These are phyloP conservation scores for Nepenthes mirabilis DNA, from an alignment of 148 eudicot genomes.

Conservation along the genomic window DNA sequence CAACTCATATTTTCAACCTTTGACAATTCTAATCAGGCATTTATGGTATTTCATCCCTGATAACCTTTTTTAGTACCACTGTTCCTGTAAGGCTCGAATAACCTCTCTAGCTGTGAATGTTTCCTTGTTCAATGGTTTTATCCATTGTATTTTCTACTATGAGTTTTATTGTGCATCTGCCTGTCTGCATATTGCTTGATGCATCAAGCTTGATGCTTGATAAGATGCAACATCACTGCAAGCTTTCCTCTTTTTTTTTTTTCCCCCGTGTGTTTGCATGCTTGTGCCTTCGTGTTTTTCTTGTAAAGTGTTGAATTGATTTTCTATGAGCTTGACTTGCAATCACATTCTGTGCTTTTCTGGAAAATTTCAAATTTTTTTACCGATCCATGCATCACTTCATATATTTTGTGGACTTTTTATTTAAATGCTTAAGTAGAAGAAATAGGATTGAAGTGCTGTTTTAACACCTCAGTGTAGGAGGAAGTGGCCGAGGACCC, in stretches of 20 bases:
- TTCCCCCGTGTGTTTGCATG: too few relatives aligned
- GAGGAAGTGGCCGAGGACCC: slow-evolving; percentile 95
- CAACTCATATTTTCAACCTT: slow-evolving; percentile 82
- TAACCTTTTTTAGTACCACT: slow-evolving; percentile 18
- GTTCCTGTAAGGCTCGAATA: slow-evolving; percentile 7
- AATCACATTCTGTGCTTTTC: too few relatives aligned
- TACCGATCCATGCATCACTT: neutral
- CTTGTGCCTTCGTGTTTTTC: too few relatives aligned
- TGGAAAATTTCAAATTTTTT: too few relatives aligned
- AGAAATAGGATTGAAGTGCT: too few relatives aligned
- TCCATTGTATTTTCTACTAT: neutral
- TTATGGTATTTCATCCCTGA: slow-evolving; percentile 78
- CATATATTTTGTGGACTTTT: neutral
- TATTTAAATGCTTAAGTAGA: too few relatives aligned
- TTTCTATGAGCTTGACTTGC: too few relatives aligned
- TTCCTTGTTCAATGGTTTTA: neutral
- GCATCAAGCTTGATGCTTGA: slow-evolving; percentile 5
- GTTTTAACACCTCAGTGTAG: slow-evolving; percentile 48
- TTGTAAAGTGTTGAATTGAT: too few relatives aligned
- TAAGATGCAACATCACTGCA: neutral
- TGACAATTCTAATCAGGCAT: slow-evolving; percentile 68
- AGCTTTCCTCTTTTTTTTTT: too few relatives aligned
- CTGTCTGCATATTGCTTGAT: neutral
- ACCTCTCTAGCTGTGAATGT: neutral
- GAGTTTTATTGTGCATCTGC: slow-evolving; percentile 1